Evolutionary conservation across 495 filamentous ascomycete genomes (phyloP), one percentile per base, ranked within the genome.

Genomic region (Pyrenula massariospora): DNA sequence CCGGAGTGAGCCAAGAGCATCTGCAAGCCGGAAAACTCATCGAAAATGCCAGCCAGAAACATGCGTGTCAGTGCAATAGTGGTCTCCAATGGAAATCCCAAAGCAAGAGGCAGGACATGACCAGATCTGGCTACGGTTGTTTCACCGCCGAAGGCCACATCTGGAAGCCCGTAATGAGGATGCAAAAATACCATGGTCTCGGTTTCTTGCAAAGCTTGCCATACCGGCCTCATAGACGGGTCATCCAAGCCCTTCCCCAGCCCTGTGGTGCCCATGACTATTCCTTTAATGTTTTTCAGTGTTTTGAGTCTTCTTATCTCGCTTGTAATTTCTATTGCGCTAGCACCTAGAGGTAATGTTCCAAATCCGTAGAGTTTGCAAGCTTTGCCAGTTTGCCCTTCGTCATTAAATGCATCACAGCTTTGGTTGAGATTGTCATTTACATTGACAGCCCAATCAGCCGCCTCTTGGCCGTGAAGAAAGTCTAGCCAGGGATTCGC

Each of bases 401-500:
- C 80, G 73, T 10, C 76, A 73, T 67, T 85, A 66, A 63, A 70
- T 25, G 36, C 65, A 61, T 66, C 68, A 68, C 91, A 95, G 60
- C 86, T 81, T 11, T 65, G 56, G 55, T 89, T 77, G 24, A 96
- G 81, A 48, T 91, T 87, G 60, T 86, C 72, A 69, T 96, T 97
- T 67, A 95, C 81, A 2, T 67, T 70, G 31, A 73, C 57, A 0
- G 89, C 87, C 57, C 81, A 79, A 48, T 70, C 65, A 12, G 77
- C 78, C 1, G 87, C 87, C 57, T 85, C 80, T 21, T 69, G 60
- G 0, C 83, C 61, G 0, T 79, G 72, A 0, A 96, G 73, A 65
- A 95, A 96, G 68, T 96, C 92, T 1, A 97, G 80, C 92, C 92
- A 97, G 0, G 92, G 92, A 66, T 97, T 97, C 22, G 92, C 92